Evolutionary conservation across 306 rosid genomes (phyloP).

Genomic region (Castanopsis chinensis): DNA sequence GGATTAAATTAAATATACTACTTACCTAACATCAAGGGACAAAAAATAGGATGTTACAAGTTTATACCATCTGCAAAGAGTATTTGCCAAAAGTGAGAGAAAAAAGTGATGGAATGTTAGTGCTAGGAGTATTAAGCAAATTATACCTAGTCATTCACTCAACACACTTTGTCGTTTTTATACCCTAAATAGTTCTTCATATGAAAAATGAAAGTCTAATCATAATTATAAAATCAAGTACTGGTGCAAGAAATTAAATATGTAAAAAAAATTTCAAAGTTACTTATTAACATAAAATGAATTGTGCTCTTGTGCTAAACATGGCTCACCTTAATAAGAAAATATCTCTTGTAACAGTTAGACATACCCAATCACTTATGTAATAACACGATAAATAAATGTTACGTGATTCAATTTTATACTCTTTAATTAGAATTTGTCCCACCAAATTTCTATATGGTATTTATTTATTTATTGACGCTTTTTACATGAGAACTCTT

Average conservation of each 20-base stretch:
- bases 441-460: too few relatives aligned
- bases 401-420: too few relatives aligned
- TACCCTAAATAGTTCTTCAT: neutral
- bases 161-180: neutral
- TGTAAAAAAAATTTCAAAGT: neutral
- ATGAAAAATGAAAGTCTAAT: neutral
- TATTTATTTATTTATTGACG: too few relatives aligned
- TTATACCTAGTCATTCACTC: neutral
- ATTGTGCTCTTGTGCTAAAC: neutral
- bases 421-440: too few relatives aligned
- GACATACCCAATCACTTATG: too few relatives aligned
- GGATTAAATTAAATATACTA: neutral
- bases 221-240: neutral
- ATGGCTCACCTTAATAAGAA: neutral
- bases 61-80: neutral
- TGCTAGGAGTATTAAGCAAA: slow-evolving; percentile 5
- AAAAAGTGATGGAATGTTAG: neutral
- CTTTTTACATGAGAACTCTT: too few relatives aligned
- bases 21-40: neutral
- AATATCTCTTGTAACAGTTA: neutral
- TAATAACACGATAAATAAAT: too few relatives aligned
- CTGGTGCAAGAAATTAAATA: neutral
- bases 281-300: neutral
- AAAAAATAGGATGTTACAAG: neutral
- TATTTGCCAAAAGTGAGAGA: slow-evolving; percentile 2